Percentiles rank a stretch among this genome's conserved stretches.
These are phyloP conservation scores for Cyberlindnera sargentensis DNA, from an alignment of 805 yeast genomes.

Conservation along the genomic window DNA sequence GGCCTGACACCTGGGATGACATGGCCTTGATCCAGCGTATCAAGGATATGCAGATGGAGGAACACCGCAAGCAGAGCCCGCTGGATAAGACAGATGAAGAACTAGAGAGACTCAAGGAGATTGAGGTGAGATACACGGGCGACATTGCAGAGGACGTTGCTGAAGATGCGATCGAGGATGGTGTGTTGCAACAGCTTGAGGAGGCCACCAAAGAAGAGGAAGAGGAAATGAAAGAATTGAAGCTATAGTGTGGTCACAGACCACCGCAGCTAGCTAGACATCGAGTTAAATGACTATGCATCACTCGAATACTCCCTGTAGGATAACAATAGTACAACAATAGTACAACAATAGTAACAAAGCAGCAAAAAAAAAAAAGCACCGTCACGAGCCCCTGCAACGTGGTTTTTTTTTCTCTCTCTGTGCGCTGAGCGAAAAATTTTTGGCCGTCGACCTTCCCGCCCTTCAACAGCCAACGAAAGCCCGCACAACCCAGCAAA, in stretches of 20 bases:
- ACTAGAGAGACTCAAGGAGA: slow-evolving; percentile 11
- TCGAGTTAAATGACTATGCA: too few species aligned
- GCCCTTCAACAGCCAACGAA: too few species aligned
- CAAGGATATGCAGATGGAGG: slow-evolving; percentile 7
- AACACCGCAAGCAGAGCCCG: slow-evolving; percentile 10
- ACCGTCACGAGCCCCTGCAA: too few species aligned
- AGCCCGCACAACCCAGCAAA: background rate
- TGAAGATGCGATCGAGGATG: slow-evolving; percentile 4
- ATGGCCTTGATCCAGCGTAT: slow-evolving; percentile 18
- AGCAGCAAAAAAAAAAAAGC: too few species aligned
- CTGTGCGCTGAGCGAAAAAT: background rate
- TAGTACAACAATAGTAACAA: too few species aligned
- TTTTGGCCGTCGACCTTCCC: background rate
- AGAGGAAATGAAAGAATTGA: background rate
- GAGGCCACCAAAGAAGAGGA: slow-evolving; percentile 2
- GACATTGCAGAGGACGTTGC: slow-evolving; percentile 3
- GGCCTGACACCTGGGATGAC: slow-evolving; percentile 16
- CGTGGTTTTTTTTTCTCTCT: background rate
- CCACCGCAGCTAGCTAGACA: too few species aligned
- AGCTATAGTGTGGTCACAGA: too few species aligned
- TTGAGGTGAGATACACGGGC: slow-evolving; percentile 13
- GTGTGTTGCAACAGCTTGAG: slow-evolving; percentile 4
- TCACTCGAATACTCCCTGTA: too few species aligned
- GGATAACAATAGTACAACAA: too few species aligned
- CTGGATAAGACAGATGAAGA: slow-evolving; percentile 17